Evolutionary conservation across 345 rosid species (phyloP), one percentile per base, ranked within the genome.

Genomic region (Odontarrhena argentea): DNA sequence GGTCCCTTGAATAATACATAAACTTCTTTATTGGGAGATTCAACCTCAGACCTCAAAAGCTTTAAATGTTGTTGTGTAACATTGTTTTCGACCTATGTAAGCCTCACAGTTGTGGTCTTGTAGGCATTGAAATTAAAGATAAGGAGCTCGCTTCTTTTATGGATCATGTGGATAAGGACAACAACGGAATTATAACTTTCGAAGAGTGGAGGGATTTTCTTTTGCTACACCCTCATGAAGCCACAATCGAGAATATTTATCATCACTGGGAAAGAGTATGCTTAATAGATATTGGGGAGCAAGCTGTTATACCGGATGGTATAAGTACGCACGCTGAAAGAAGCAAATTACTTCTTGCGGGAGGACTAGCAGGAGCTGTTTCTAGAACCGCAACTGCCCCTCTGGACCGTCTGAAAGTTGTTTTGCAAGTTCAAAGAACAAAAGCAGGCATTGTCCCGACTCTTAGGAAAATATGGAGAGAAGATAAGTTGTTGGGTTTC

Each of bases 181-280:
- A 88, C 32, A 86, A 91, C 65, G 99, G 99, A 24, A 90, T 84
- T 52, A 94, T 94, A 71, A 94, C 96, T 9, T 94, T 94, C 60
- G 91, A 91, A 68, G 99, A 94, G 80, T 94, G 99, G 99, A 87
- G 99, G 69, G 99, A 94, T 74, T 94, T 94, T 74, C 96, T 94
- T 48, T 79, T 91, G 56, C 86, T 94, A 8, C 87, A 87, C 74
- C 99, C 97, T 30, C 99, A 94, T 36, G 99, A 94, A 76, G 96
- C 96, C 44, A 91, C 97, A 9, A 84, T 94, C 49, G 96, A 87
- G 61, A 94, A 91, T 68, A 94, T 94, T 32, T 94, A 88, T 66
- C 97, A 81, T 70, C 91, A 94, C 60, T 84, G 96, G 87, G 99
- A 91, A 78, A 94, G 94, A 77, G 90, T 87, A 45, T 91, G 91